Evolutionary conservation across 805 yeast genomes (phyloP), one percentile per base, ranked within the genome.

Genomic region (Saccharomycopsis guyanensis): DNA sequence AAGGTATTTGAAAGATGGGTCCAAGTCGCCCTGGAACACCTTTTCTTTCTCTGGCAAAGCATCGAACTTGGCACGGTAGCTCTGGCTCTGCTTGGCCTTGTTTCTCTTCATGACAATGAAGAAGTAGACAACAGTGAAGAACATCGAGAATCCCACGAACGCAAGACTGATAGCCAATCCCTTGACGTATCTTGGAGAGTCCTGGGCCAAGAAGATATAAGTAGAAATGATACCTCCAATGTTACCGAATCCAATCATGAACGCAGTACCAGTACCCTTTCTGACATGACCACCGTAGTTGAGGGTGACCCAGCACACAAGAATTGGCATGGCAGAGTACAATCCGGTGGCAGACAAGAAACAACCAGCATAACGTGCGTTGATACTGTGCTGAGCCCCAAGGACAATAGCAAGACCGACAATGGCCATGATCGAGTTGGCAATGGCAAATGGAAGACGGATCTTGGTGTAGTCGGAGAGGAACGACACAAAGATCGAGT

Each of bases 221-320:
- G 84, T 72, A 3, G 86, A 66, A 46, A 80, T 70, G 55, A 81
- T 80, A 50, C 86, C 86, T 39, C 86, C 87, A 56, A 78, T 78
- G 62, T 81, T 81, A 45, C 86, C 87, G 55, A 81, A 79, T 0
- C 86, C 86, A 56, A 81, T 73, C 55, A 76, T 78, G 68, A 73
- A 73, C 1, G 78, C 81, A 8, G 80, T 66, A 7, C 76, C 78
- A 12, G 74, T 75, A 42, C 75, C 69, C 49, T 78, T 76, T 55
- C 86, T 67, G 18, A 71, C 59, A 58, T 81, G 86, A 8, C 86
- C 84, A 13, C 52, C 54, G 23, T 40, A 48, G 56, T 80, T 80
- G 58, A 80, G 65, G 8, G 78, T 69, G 18, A 73, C 61, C 86
- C 86, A 80, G 62, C 86, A 80, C 10, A 81, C 75, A 15, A 80